These are phyloP conservation scores for Crotalaria pallida DNA, from an alignment of 306 rosid species.

Conservation along the genomic window DNA sequence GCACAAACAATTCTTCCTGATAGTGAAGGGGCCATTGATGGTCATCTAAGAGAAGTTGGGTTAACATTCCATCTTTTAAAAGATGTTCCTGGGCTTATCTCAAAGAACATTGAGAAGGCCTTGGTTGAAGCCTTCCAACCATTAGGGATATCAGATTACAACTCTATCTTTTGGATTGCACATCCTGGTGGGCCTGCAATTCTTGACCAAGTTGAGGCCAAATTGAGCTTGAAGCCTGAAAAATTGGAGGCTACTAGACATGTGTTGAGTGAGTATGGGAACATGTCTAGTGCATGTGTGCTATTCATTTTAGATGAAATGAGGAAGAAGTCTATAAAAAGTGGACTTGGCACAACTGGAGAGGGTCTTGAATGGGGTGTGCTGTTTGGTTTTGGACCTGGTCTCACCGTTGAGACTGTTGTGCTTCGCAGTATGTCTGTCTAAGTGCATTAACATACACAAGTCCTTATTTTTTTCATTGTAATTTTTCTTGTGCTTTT, in stretches of 20 bases:
- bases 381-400: slow-evolving; percentile 30
- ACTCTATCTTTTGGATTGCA: slow-evolving; percentile 29
- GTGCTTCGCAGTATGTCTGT: background rate
- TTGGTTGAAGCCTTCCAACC: slow-evolving; percentile 25
- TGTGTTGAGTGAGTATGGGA: slow-evolving; percentile 23
- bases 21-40: slow-evolving; percentile 29
- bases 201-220: slow-evolving; percentile 28
- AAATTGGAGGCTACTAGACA: slow-evolving; percentile 25
- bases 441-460: background rate
- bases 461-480: background rate
- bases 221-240: slow-evolving; percentile 25
- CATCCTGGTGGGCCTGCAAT: slow-evolving; percentile 28
- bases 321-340: slow-evolving; percentile 16
- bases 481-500: background rate
- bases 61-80: slow-evolving; percentile 20
- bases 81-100: slow-evolving; percentile 28
- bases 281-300: slow-evolving; percentile 34
- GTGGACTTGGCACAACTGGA: slow-evolving; percentile 18
- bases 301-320: slow-evolving; percentile 21
- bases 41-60: slow-evolving; percentile 24
- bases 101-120: slow-evolving; percentile 23
- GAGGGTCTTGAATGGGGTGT: slow-evolving; percentile 36
- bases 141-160: slow-evolving; percentile 26
- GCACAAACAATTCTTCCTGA: slow-evolving; percentile 24
- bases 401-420: slow-evolving; percentile 26